Evolutionary conservation across 176 grass and related monocot species (phyloP).

Genomic region (Musa schizocarpa): DNA sequence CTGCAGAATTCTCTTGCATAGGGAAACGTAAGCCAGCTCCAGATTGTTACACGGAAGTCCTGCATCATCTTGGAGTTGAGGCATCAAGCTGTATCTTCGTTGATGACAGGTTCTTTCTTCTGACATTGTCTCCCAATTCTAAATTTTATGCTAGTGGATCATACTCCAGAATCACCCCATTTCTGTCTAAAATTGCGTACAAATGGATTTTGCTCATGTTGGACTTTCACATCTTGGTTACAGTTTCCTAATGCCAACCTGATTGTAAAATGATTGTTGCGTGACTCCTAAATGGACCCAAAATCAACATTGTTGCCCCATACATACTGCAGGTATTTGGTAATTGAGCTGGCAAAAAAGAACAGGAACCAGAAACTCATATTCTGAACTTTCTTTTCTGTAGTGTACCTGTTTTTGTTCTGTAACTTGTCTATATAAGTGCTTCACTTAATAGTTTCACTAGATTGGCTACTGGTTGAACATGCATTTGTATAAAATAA

Average conservation of each 20-base stretch:
- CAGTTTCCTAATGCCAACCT: too few relatives aligned
- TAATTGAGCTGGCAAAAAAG: neutral
- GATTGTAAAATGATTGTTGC: too few relatives aligned
- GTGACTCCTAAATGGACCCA: too few relatives aligned
- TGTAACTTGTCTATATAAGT: neutral
- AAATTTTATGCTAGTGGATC: neutral
- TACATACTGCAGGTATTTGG: too few relatives aligned
- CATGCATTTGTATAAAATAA: too few relatives aligned
- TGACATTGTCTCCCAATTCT: neutral
- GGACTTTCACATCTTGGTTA: too few relatives aligned
- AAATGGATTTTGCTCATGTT: too few relatives aligned
- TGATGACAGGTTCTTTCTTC: conserved; percentile 73
- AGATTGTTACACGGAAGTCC: conserved; percentile 60
- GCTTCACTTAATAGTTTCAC: neutral
- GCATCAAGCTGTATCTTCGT: conserved; percentile 82
- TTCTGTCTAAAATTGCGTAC: neutral
- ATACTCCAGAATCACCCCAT: neutral
- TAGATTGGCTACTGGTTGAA: neutral
- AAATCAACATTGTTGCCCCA: too few relatives aligned
- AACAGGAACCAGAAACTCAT: neutral
- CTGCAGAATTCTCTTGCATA: conserved; percentile 15
- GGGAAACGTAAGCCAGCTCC: conserved; percentile 79
- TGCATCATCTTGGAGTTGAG: conserved; percentile 59
- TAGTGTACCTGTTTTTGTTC: neutral
- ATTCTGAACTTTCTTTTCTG: neutral